phyloP scores from a whole-genome alignment of 371 early-diverging fungal genomes.

The Haplosporangium sp. region DNA sequence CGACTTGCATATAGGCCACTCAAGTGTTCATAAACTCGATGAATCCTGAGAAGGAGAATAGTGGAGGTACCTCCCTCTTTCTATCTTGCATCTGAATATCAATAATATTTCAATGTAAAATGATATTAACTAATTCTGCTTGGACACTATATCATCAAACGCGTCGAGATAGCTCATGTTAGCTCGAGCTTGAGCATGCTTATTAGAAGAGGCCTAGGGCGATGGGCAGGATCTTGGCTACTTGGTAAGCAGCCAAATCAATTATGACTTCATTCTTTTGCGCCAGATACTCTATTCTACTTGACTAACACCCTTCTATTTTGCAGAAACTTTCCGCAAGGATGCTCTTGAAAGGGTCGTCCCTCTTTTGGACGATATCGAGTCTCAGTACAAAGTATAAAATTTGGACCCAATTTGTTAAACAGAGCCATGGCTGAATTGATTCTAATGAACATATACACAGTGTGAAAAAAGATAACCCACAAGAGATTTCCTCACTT shows the following conservation, averaged over 20 bases:
- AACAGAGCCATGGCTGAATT: neutral
- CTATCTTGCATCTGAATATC: too few relatives aligned
- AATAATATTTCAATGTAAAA: neutral
- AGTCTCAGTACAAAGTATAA: slow-evolving; percentile 30
- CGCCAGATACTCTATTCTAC: neutral
- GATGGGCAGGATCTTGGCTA: slow-evolving; percentile 39
- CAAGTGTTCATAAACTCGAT: slow-evolving; percentile 7
- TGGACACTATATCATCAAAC: neutral
- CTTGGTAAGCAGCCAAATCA: slow-evolving; percentile 22
- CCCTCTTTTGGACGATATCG: slow-evolving; percentile 22
- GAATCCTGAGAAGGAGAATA: neutral
- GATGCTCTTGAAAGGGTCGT: slow-evolving; percentile 31
- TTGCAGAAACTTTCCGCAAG: slow-evolving; percentile 22
- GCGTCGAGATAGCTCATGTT: neutral
- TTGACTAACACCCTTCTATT: neutral
- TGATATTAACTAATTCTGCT: neutral
- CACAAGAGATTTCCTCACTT: slow-evolving; percentile 22
- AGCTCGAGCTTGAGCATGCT: slow-evolving; percentile 24
- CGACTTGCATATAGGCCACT: neutral
- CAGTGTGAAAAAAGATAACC: slow-evolving; percentile 7
- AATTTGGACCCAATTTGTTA: neutral
- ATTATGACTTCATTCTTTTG: neutral
- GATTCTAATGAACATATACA: slow-evolving; percentile 11
- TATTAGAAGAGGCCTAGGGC: slow-evolving; percentile 31
- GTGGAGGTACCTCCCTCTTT: neutral